phyloP scores from a whole-genome alignment of 1,284 basidiomycete species.

The Moniliella sp. region DNA sequence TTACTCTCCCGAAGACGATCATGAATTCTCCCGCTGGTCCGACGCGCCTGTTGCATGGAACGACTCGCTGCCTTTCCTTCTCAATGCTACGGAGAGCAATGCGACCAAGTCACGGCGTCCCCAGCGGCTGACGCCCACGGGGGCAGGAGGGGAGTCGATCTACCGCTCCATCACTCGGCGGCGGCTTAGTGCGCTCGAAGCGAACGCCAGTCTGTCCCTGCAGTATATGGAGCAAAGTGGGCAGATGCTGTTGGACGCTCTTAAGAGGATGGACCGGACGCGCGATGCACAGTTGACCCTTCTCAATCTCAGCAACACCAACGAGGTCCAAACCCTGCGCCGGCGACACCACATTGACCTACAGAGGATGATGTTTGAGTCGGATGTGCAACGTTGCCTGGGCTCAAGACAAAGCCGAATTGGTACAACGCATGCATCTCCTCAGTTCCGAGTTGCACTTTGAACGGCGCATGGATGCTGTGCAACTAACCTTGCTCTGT shows the following conservation, averaged over 20 bases:
- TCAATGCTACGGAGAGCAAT: no score
- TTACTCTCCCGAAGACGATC: no score
- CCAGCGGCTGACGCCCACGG: constrained; percentile 6
- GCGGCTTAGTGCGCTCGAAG: constrained; percentile 59
- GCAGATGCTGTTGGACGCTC: constrained; percentile 50
- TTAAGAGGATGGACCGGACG: constrained; percentile 46
- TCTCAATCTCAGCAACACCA: constrained; percentile 36
- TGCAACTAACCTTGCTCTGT: constrained; percentile 55
- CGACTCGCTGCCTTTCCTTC: no score
- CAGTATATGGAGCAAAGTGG: constrained; percentile 80
- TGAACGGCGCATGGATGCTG: constrained; percentile 61
- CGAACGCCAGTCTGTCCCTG: constrained; percentile 64
- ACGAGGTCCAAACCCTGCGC: constrained; percentile 36
- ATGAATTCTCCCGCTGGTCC: no score
- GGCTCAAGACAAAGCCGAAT: no score
- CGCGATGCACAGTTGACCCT: constrained; percentile 28
- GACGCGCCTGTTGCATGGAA: no score
- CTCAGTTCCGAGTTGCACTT: constrained; percentile 53
- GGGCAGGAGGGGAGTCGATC: constrained; percentile 47
- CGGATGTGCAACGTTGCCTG: constrained; percentile 48
- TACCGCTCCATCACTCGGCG: constrained; percentile 90
- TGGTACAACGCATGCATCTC: constrained; percentile 49
- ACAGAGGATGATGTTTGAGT: constrained; percentile 48
- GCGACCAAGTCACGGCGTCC: constrained; percentile 3
- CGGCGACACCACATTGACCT: constrained; percentile 37